These are phyloP conservation scores for Leucosporidium scottii DNA, from an alignment of 768 basidiomycete species.

Conservation along the genomic window DNA sequence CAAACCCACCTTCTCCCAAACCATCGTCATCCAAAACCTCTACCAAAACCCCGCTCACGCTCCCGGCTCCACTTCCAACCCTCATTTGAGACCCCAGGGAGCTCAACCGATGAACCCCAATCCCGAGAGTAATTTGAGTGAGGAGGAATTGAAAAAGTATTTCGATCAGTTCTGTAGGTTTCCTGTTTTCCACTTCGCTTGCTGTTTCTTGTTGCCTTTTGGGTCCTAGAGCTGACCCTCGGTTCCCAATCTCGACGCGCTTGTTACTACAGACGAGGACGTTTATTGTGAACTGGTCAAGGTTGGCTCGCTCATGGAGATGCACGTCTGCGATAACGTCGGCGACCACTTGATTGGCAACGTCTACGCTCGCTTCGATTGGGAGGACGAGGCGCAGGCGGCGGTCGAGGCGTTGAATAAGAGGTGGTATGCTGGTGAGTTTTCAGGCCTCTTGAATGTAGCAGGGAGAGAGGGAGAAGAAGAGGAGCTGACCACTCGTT, in stretches of 20 bases:
- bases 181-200: too few relatives aligned
- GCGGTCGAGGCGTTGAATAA: constrained; percentile 91
- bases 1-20: constrained; percentile 93
- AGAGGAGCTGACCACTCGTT: too few relatives aligned
- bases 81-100: constrained; percentile 24
- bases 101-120: constrained; percentile 6
- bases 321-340: constrained; percentile 98
- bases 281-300: constrained; percentile 65
- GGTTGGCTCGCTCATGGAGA: constrained; percentile 88
- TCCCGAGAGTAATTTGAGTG: constrained; percentile 67
- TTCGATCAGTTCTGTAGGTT: constrained; percentile 46
- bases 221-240: constrained; percentile 2
- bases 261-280: constrained; percentile 33
- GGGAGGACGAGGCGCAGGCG: constrained; percentile 92
- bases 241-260: too few relatives aligned
- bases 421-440: constrained; percentile 92
- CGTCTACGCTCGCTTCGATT: constrained; percentile 95
- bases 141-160: constrained; percentile 53
- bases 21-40: constrained; percentile 90
- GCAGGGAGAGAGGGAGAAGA: too few relatives aligned
- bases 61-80: constrained; percentile 28
- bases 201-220: too few relatives aligned
- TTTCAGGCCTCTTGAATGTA: too few relatives aligned
- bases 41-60: constrained; percentile 97
- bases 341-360: constrained; percentile 96